Percentiles rank a stretch among this genome's conserved stretches.
These are phyloP conservation scores for Amanita inopinata DNA, from an alignment of 768 basidiomycete species.

Conservation along the genomic window DNA sequence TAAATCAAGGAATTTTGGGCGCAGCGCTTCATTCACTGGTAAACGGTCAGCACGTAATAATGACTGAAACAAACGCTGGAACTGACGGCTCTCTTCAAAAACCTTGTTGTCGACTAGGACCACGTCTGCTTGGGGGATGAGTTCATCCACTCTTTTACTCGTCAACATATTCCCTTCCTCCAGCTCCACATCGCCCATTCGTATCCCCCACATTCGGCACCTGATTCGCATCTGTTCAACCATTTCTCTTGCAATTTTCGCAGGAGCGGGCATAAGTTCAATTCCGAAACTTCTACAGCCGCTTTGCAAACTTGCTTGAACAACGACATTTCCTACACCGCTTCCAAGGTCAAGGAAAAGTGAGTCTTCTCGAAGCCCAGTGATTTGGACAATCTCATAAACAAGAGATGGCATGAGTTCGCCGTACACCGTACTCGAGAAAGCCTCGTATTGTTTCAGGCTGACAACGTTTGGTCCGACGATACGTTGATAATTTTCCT, in stretches of 20 bases:
- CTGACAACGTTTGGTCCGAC: conserved; percentile 85
- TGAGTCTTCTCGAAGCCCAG: conserved; percentile 46
- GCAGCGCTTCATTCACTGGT: conserved; percentile 77
- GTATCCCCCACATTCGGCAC: conserved; percentile 87
- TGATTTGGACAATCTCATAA: conserved; percentile 54
- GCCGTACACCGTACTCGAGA: conserved; percentile 82
- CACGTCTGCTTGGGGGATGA: conserved; percentile 79
- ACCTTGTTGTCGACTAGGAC: conserved; percentile 88
- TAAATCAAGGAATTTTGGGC: conserved; percentile 87
- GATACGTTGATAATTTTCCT: conserved; percentile 88
- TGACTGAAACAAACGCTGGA: not conserved
- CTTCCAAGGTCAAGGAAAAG: conserved; percentile 80
- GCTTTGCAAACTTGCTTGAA: conserved; percentile 74
- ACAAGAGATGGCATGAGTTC: conserved; percentile 82
- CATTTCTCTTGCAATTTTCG: conserved; percentile 71
- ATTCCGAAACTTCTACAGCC: conserved; percentile 73
- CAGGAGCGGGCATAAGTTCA: conserved; percentile 70
- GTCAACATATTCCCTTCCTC: conserved; percentile 83
- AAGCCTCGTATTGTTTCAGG: conserved; percentile 72
- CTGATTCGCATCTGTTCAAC: conserved; percentile 64
- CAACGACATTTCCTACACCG: conserved; percentile 78
- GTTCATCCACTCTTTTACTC: conserved; percentile 52
- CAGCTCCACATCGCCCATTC: conserved; percentile 64
- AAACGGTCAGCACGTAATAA: conserved; percentile 9
- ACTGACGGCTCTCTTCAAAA: conserved; percentile 64